Percentiles rank a stretch among this genome's conserved stretches.
Evolutionary conservation across 106 monocot genomes (phyloP).

Genomic region (Platanthera zijinensis): DNA sequence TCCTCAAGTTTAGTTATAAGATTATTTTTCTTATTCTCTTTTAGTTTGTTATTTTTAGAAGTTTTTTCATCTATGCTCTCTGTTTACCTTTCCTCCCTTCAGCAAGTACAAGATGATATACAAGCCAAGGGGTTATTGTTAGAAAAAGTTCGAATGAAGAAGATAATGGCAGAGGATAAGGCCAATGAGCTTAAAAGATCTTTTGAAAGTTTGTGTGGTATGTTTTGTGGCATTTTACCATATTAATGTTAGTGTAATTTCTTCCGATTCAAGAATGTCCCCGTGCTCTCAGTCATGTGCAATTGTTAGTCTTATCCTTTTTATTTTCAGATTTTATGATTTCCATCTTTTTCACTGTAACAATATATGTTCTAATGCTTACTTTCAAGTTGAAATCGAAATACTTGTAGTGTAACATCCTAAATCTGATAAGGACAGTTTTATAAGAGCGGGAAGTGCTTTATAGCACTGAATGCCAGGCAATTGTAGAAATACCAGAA

Average conservation of each 20-base stretch:
- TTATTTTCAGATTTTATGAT: too few relatives aligned
- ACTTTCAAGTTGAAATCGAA: too few relatives aligned
- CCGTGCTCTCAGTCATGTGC: not conserved
- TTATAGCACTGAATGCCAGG: too few relatives aligned
- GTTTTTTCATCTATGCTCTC: not conserved
- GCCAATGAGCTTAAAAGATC: constrained; percentile 49
- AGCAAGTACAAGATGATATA: constrained; percentile 68
- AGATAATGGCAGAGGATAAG: constrained; percentile 36
- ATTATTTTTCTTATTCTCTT: not conserved
- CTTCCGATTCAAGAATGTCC: not conserved
- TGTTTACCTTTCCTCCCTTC: constrained; percentile 1
- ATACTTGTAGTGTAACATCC: too few relatives aligned
- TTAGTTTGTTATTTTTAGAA: not conserved
- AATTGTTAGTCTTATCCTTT: not conserved
- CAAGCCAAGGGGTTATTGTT: constrained; percentile 42
- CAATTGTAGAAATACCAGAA: too few relatives aligned
- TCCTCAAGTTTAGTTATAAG: constrained; percentile 1
- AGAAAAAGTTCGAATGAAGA: constrained; percentile 36
- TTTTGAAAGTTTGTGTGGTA: constrained; percentile 75
- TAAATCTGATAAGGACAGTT: too few relatives aligned
- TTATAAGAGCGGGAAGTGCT: too few relatives aligned
- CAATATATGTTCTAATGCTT: too few relatives aligned
- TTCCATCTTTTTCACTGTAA: too few relatives aligned
- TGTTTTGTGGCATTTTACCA: constrained; percentile 2
- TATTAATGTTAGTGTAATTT: not conserved